Percentiles rank a stretch among this genome's conserved stretches.
phyloP scores from a whole-genome alignment of 495 filamentous ascomycete genomes.

The Penicillium ochrochloron region DNA sequence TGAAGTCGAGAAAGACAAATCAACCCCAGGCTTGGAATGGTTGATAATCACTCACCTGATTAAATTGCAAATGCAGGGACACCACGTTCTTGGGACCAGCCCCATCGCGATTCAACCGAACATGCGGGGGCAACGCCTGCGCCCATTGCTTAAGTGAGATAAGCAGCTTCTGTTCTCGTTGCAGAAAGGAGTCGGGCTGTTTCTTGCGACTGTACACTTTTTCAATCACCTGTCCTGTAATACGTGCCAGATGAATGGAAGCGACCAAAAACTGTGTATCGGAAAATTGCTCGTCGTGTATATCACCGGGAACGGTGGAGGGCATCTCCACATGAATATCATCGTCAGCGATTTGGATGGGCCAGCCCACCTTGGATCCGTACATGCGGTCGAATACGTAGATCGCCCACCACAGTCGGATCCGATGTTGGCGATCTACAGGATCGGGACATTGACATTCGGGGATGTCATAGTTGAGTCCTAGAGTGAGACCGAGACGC shows the following conservation, averaged over 20 bases:
- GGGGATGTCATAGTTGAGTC: slow-evolving; percentile 50
- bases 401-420: slow-evolving; percentile 52
- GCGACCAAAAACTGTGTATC: slow-evolving; percentile 44
- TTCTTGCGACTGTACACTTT: slow-evolving; percentile 46
- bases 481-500: slow-evolving; percentile 46
- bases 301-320: slow-evolving; percentile 35
- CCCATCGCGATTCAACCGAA: slow-evolving; percentile 27
- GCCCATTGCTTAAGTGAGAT: slow-evolving; percentile 37
- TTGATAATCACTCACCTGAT: slow-evolving; percentile 27
- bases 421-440: slow-evolving; percentile 47
- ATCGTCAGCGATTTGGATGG: slow-evolving; percentile 49
- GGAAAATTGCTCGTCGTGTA: slow-evolving; percentile 46
- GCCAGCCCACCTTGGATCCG: slow-evolving; percentile 50
- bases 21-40: not conserved
- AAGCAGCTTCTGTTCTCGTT: slow-evolving; percentile 37
- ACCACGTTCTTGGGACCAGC: slow-evolving; percentile 30
- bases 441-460: slow-evolving; percentile 49
- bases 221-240: slow-evolving; percentile 47
- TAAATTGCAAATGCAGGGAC: slow-evolving; percentile 40
- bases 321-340: slow-evolving; percentile 53
- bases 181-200: slow-evolving; percentile 31
- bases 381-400: slow-evolving; percentile 54
- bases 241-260: slow-evolving; percentile 45
- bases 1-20: not conserved
- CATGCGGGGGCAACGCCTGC: slow-evolving; percentile 32